Evolutionary conservation across 2,329 filamentous ascomycete species (phyloP).

Genomic region (Aureobasidium uvarum): DNA sequence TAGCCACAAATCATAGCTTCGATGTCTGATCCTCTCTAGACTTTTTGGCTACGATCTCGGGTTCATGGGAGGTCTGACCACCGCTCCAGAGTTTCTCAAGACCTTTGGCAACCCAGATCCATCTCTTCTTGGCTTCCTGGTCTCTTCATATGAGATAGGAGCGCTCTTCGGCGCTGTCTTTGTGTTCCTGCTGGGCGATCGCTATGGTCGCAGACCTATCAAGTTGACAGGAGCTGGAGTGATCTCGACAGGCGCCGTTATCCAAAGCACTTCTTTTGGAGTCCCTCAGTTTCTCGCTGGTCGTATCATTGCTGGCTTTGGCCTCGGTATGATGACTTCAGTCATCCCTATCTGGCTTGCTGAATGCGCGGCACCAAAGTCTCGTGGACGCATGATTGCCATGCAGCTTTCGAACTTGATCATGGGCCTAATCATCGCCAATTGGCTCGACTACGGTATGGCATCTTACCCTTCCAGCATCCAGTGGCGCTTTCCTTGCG

Average conservation of each 20-base stretch:
- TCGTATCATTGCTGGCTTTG: conserved; percentile 50
- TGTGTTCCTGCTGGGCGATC: conserved; percentile 52
- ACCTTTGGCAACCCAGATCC: conserved; percentile 36
- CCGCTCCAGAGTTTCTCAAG: conserved; percentile 34
- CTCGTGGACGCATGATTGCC: conserved; percentile 53
- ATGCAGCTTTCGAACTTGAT: conserved; percentile 52
- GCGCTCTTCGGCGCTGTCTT: conserved; percentile 53
- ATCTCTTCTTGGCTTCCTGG: conserved; percentile 38
- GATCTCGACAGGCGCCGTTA: conserved; percentile 48
- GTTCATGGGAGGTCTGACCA: conserved; percentile 42
- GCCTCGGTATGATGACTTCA: conserved; percentile 52
- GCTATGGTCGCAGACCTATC: conserved; percentile 51
- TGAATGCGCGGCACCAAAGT: conserved; percentile 52
- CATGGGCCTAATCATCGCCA: conserved; percentile 47
- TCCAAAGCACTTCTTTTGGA: conserved; percentile 47
- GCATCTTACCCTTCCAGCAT: conserved; percentile 53
- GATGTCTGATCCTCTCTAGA: not conserved
- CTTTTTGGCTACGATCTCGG: conserved; percentile 44
- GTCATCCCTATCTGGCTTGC: conserved; percentile 54
- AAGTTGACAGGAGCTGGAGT: conserved; percentile 50
- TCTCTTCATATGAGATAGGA: conserved; percentile 42
- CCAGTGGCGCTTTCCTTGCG: conserved; percentile 54
- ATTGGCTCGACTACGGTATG: conserved; percentile 47
- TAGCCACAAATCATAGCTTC: not conserved
- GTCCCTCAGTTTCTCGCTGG: conserved; percentile 49